Evolutionary conservation across 352 stramenopile genomes (phyloP), one percentile per base, ranked within the genome.

Genomic region (Achlya hypogyna): DNA sequence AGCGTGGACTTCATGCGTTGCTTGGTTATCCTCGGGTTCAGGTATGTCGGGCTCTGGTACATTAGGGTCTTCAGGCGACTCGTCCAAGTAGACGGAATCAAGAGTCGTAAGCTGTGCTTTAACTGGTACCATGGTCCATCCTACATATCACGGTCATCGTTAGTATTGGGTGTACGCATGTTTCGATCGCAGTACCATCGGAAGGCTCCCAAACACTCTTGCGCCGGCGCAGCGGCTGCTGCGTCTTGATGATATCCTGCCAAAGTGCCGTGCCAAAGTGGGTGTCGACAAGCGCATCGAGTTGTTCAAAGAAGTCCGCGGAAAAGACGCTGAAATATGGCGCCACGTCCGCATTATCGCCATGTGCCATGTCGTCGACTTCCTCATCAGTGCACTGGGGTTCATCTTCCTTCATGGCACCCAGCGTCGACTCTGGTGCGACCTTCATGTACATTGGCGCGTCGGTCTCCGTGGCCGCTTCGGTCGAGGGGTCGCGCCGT

Each of bases 181-280:
- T 18, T 10, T 9, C 12, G n/a, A 6, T 10, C 2, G 38, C n/a
- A 3, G 38, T 45, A 45, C 38, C 38, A n/a, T 45, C 38, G 38
- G 38, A 45, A 16, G 51, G 22, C 25, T 59, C 4, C 23, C 22
- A 59, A n/a, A 2, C 10, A 9, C 25, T 42, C 51, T 1, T 59
- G 25, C 25, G 34, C 51, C 14, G 5, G 25, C 0, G 16, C 27
- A 40, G 35, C 9, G 47, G 22, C 12, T 64, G 45, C 47, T 64
- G 54, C 16, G 54, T 16, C 5, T 45, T 14, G 18, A 64, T 35
- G 23, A 64, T 64, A 27, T 64, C 54, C 8, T 64, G 54, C 54
- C 54, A 64, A 18, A 64, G 27, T 10, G 32, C 32, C 29, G 54
- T 35, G 29, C 54, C 54, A 38, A 64, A 64, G 23, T 51, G 38